Percentiles rank a stretch among this genome's conserved stretches.
Evolutionary conservation across 106 monocot genomes (phyloP).

Genomic region (Allium fistulosum): DNA sequence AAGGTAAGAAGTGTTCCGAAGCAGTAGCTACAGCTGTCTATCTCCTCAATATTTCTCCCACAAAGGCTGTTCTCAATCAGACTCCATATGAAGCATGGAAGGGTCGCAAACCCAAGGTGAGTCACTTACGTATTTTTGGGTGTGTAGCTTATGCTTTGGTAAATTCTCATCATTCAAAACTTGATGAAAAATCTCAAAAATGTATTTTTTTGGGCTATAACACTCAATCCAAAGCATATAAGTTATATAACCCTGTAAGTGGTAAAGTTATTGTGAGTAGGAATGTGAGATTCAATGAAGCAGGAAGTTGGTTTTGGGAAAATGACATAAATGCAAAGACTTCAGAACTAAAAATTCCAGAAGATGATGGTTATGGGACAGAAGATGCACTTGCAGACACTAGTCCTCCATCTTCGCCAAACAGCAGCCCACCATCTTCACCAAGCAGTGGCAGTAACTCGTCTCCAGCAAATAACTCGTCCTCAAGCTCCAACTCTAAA

Average conservation of each 20-base stretch:
- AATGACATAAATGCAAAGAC: background rate
- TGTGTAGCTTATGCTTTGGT: constrained; percentile 2
- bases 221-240: constrained; percentile 3
- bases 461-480: no score
- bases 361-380: background rate
- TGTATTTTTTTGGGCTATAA: background rate
- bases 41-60: background rate
- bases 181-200: background rate
- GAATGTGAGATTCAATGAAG: constrained; percentile 7
- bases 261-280: background rate
- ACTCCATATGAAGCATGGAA: constrained; percentile 4
- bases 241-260: background rate
- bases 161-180: background rate
- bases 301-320: background rate
- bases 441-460: background rate
- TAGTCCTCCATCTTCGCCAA: background rate
- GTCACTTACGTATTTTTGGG: background rate
- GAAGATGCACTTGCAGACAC: background rate
- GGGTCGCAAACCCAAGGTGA: background rate
- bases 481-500: no score
- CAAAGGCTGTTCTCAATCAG: background rate
- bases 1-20: background rate
- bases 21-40: background rate
- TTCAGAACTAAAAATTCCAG: background rate
- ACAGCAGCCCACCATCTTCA: background rate